Percentiles rank a stretch among this genome's conserved stretches.
Conservation (phyloP, 2,329 filamentous ascomycete species). For the Bimuria novae-zelandiae region DNA sequence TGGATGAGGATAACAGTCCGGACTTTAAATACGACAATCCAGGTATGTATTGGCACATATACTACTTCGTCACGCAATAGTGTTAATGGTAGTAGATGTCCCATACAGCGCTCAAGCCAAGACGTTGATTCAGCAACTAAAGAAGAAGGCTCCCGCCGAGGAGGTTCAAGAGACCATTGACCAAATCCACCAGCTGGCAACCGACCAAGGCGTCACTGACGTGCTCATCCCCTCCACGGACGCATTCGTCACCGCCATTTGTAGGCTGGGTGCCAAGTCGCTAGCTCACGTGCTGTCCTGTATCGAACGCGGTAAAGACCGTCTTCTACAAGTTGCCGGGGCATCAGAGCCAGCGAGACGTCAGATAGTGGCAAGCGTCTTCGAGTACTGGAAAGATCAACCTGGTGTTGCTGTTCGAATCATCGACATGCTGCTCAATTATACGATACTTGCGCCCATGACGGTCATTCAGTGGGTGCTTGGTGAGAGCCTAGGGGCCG, state of each 20-base stretch:
- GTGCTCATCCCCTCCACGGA: constrained; percentile 87
- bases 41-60: constrained; percentile 66
- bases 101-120: constrained; percentile 86
- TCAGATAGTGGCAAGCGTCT: constrained; percentile 89
- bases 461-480: constrained; percentile 91
- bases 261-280: constrained; percentile 92
- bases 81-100: constrained; percentile 57
- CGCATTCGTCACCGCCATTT: constrained; percentile 90
- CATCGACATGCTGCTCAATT: constrained; percentile 95
- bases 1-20: constrained; percentile 92
- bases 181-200: constrained; percentile 78
- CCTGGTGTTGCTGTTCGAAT: constrained; percentile 91
- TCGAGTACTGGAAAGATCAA: constrained; percentile 91
- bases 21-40: constrained; percentile 88
- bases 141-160: constrained; percentile 82
- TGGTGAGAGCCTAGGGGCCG: constrained; percentile 65
- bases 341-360: constrained; percentile 75
- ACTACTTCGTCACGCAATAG: too few species aligned
- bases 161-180: constrained; percentile 83
- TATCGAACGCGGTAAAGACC: constrained; percentile 92
- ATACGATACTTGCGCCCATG: constrained; percentile 85
- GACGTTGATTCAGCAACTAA: constrained; percentile 77
- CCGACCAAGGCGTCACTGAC: constrained; percentile 69
- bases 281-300: constrained; percentile 94
- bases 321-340: constrained; percentile 77